Percentiles rank a stretch among this genome's conserved stretches.
Evolutionary conservation across 179 eudicot species (phyloP).

Genomic region (Spergularia azorica): DNA sequence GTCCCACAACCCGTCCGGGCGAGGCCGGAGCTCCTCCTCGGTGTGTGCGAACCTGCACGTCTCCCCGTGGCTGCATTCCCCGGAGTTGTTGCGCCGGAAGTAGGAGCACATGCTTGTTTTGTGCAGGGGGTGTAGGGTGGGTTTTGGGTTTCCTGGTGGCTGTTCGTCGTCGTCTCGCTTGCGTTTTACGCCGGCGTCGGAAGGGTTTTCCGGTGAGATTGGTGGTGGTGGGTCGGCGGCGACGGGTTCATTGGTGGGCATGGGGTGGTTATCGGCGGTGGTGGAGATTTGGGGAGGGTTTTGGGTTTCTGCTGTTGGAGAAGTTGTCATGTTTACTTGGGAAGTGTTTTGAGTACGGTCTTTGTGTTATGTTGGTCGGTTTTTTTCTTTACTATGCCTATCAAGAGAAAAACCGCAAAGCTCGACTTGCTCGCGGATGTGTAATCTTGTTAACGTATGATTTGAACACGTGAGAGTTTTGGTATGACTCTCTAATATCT

Average conservation of each 20-base stretch:
- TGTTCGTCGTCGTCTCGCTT: constrained; percentile 42
- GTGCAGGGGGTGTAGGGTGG: constrained; percentile 53
- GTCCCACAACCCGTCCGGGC: constrained; percentile 88
- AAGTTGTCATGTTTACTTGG: neutral
- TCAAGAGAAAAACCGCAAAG: no score
- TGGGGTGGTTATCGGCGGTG: neutral
- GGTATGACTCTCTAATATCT: no score
- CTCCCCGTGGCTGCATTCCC: constrained; percentile 76
- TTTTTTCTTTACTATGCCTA: no score
- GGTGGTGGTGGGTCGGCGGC: constrained; percentile 13
- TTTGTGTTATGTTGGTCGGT: no score
- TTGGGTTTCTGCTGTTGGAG: constrained; percentile 12
- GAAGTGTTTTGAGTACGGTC: no score
- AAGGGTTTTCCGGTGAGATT: neutral
- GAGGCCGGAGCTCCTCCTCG: constrained; percentile 70
- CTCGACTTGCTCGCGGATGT: no score
- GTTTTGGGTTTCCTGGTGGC: constrained; percentile 6
- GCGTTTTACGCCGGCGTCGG: constrained; percentile 47
- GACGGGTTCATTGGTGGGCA: constrained; percentile 18
- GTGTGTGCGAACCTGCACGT: constrained; percentile 76
- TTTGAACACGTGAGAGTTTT: no score
- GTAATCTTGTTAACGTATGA: no score
- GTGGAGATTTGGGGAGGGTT: constrained; percentile 35
- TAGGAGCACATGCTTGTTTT: constrained; percentile 87
- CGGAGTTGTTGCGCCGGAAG: constrained; percentile 54